A percentile compares a stretch with the other conserved stretches of the same genome.
Evolutionary conservation across 2,329 filamentous ascomycete species (phyloP).

Genomic region (Fusarium sterilihyphosum): DNA sequence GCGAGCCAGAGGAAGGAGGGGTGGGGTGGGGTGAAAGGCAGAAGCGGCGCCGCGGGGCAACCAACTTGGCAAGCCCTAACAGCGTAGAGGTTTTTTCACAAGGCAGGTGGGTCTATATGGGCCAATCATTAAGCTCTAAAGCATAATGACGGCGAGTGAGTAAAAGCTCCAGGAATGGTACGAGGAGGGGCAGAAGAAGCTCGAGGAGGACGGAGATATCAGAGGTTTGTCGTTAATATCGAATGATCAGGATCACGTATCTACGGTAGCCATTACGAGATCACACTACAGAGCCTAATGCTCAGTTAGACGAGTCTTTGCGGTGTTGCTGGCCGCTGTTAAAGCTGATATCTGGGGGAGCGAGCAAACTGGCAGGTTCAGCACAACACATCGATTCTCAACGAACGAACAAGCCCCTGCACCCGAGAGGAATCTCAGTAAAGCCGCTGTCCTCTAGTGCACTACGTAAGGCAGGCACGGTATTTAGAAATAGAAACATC

Average conservation of each 20-base stretch:
- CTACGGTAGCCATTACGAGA: not conserved
- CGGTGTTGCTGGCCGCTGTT: not conserved
- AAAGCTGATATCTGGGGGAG: not conserved
- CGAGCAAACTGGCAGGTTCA: not conserved
- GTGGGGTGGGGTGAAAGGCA: slow-evolving; percentile 42
- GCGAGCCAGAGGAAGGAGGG: slow-evolving; percentile 45
- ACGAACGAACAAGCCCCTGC: not conserved
- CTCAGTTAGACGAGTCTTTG: not conserved
- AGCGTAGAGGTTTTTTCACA: slow-evolving; percentile 44
- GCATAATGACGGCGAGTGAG: slow-evolving; percentile 18
- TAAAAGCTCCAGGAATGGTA: slow-evolving; percentile 34
- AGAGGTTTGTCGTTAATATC: not conserved
- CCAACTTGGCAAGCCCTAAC: slow-evolving; percentile 50
- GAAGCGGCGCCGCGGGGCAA: slow-evolving; percentile 50
- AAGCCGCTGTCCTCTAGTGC: not conserved
- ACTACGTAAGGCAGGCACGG: not conserved
- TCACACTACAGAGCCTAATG: not conserved
- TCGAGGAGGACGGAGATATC: slow-evolving; percentile 12
- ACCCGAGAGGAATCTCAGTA: not conserved
- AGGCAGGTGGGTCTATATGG: not conserved
- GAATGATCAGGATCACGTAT: not conserved
- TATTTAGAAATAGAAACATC: not conserved
- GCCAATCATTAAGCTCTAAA: slow-evolving; percentile 34
- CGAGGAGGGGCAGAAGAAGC: slow-evolving; percentile 25
- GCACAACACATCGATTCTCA: not conserved